Evolutionary conservation across 129 eudicot genomes (phyloP).

Genomic region (Pseudognaphalium luteoalbum): DNA sequence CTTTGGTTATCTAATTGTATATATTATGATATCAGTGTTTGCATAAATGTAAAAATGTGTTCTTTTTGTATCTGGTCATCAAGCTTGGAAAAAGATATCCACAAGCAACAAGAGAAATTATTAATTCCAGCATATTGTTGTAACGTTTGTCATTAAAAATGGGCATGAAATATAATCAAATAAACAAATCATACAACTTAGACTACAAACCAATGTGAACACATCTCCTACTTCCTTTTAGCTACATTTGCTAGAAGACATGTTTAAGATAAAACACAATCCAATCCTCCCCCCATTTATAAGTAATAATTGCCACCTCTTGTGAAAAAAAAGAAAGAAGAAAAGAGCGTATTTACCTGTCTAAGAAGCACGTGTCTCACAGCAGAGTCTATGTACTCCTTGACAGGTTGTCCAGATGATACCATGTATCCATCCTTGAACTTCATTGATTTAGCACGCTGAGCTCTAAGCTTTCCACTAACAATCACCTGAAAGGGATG

Average conservation of each 20-base stretch:
- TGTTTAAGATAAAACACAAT: no score
- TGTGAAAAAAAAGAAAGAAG: not conserved
- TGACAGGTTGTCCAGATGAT: conserved; percentile 73
- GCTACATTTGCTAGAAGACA: no score
- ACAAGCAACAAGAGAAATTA: no score
- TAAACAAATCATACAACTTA: no score
- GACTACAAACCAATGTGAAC: no score
- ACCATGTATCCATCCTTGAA: conserved; percentile 84
- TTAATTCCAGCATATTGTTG: no score
- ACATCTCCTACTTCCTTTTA: no score
- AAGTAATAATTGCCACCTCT: not conserved
- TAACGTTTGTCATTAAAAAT: no score
- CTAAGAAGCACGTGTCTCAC: conserved; percentile 75
- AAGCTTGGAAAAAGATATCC: no score
- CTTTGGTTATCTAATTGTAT: not conserved
- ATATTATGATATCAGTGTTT: not conserved
- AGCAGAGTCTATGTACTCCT: conserved; percentile 76
- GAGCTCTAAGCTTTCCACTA: conserved; percentile 80
- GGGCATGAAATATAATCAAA: no score
- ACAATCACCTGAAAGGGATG: conserved; percentile 55
- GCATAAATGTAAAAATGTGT: not conserved
- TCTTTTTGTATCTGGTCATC: no score
- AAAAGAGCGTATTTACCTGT: conserved; percentile 40
- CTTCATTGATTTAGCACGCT: conserved; percentile 78
- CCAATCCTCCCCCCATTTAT: not conserved